Conservation (phyloP, 2,329 filamentous ascomycete genomes). For the Aspergillus sp. region DNA sequence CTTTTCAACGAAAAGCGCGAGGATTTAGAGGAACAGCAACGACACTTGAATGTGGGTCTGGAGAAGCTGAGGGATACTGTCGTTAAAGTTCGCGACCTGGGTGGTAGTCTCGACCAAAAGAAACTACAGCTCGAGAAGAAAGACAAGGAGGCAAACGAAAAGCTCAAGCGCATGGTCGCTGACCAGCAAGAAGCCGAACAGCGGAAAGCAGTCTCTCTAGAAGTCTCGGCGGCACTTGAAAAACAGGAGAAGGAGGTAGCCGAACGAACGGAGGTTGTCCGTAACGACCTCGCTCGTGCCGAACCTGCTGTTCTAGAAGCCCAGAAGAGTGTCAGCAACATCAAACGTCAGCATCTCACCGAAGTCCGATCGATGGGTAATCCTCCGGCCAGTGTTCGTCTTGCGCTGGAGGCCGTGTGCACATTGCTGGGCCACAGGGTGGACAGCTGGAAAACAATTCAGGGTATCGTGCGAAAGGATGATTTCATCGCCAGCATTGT, state of each 20-base stretch:
- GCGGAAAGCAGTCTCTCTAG: conserved; percentile 80
- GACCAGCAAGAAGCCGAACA: conserved; percentile 94
- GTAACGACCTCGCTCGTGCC: conserved; percentile 82
- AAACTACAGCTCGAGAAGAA: conserved; percentile 91
- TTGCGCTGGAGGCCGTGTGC: conserved; percentile 95
- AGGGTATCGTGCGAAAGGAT: conserved; percentile 82
- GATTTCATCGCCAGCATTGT: conserved; percentile 98
- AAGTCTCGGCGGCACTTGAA: conserved; percentile 83
- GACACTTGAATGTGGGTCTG: conserved; percentile 95
- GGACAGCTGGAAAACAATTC: conserved; percentile 86
- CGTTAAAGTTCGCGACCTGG: conserved; percentile 91
- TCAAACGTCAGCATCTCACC: conserved; percentile 94
- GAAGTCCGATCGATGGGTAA: conserved; percentile 97
- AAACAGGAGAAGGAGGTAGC: conserved; percentile 88
- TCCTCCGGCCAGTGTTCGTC: conserved; percentile 83
- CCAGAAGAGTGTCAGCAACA: conserved; percentile 95
- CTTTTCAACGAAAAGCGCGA: conserved; percentile 98
- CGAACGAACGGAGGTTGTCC: conserved; percentile 75
- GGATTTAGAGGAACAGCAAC: conserved; percentile 96
- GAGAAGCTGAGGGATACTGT: conserved; percentile 97
- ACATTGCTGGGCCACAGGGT: conserved; percentile 88
- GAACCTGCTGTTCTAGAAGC: conserved; percentile 92
- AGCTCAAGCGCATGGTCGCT: conserved; percentile 93
- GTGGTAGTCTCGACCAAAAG: conserved; percentile 88
- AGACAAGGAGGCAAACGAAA: conserved; percentile 93